A percentile compares a stretch with the other conserved stretches of the same genome.
Conservation (phyloP, 2,329 filamentous ascomycete species). For the Nemania bipapillata region DNA sequence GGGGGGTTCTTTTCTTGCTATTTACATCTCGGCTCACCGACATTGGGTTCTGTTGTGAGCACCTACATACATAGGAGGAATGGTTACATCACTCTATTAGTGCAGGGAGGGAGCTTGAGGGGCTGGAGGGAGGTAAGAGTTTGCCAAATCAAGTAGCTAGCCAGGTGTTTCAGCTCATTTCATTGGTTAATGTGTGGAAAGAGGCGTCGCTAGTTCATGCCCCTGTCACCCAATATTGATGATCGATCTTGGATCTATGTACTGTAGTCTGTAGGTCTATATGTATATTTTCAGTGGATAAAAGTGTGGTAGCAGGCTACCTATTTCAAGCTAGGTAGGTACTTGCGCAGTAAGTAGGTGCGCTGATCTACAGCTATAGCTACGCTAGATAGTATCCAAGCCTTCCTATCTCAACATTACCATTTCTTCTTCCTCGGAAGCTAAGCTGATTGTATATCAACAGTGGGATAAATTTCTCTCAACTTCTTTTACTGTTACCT, state of each 20-base stretch:
- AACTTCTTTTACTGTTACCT: not conserved
- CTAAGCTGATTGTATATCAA: not conserved
- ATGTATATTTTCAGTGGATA: not conserved
- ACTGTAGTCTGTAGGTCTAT: too few relatives aligned
- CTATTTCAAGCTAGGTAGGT: too few relatives aligned
- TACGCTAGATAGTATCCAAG: not conserved
- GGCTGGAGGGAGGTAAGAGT: not conserved
- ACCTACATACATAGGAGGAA: too few relatives aligned
- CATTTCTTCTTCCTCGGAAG: not conserved
- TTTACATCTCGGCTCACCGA: too few relatives aligned
- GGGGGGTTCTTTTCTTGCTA: too few relatives aligned
- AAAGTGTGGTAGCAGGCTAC: not conserved
- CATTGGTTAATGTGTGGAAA: slow-evolving; percentile 26
- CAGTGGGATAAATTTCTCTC: not conserved
- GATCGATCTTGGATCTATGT: slow-evolving; percentile 3
- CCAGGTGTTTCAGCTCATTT: slow-evolving; percentile 17
- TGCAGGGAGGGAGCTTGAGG: not conserved
- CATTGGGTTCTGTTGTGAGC: not conserved
- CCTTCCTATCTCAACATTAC: not conserved
- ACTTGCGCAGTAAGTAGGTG: not conserved
- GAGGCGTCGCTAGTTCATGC: not conserved
- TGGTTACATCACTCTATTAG: too few relatives aligned
- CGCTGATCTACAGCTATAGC: not conserved
- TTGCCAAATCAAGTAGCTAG: slow-evolving; percentile 39
- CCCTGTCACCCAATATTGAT: not conserved